Conservation (phyloP, 805 yeast species). For the Babjeviella inositovora region DNA sequence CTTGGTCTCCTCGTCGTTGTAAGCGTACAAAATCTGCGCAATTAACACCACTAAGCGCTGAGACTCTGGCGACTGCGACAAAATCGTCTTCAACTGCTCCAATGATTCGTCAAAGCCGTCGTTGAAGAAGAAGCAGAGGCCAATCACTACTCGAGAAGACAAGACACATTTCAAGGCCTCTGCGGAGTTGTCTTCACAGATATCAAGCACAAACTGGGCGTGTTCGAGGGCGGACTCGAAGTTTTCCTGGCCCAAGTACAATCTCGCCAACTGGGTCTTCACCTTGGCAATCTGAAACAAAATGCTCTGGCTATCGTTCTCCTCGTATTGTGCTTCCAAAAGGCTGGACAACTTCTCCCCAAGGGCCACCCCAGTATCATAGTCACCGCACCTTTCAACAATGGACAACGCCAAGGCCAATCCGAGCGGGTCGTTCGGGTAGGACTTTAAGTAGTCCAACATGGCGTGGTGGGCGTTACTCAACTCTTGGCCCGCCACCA, state of each 20-base stretch:
- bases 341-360: constrained; percentile 27
- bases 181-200: constrained; percentile 15
- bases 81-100: constrained; percentile 47
- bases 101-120: constrained; percentile 51
- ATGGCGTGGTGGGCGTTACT: constrained; percentile 56
- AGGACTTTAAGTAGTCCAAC: constrained; percentile 41
- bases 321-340: constrained; percentile 42
- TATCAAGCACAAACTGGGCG: constrained; percentile 37
- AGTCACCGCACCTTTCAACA: constrained; percentile 59
- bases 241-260: constrained; percentile 41
- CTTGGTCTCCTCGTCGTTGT: constrained; percentile 59
- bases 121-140: constrained; percentile 51
- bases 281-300: constrained; percentile 37
- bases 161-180: constrained; percentile 12
- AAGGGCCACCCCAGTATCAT: constrained; percentile 29
- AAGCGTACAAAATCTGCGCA: constrained; percentile 67
- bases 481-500: constrained; percentile 46
- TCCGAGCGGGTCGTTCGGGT: constrained; percentile 43
- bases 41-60: constrained; percentile 56
- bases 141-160: constrained; percentile 57
- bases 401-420: constrained; percentile 35
- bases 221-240: constrained; percentile 44
- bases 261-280: constrained; percentile 58
- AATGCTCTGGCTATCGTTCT: constrained; percentile 26
- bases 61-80: constrained; percentile 37